Percentiles rank a stretch among this genome's conserved stretches.
Conservation (phyloP, 2,329 filamentous ascomycete species). For the Diaporthe sp. region DNA sequence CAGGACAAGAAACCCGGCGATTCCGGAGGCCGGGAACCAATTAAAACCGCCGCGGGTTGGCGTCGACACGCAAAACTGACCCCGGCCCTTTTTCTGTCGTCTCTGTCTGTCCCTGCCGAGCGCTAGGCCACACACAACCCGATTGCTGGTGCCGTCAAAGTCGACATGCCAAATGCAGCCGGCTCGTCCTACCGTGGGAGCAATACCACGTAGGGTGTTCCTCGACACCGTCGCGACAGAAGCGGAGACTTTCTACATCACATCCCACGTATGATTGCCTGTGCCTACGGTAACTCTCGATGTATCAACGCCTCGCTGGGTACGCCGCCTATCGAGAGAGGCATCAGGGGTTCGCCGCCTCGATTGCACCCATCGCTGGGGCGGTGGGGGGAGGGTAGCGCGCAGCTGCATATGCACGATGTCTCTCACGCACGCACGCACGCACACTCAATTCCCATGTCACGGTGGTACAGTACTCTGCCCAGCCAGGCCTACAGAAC, state of each 20-base stretch:
- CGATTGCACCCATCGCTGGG: not conserved
- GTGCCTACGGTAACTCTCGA: conserved; percentile 22
- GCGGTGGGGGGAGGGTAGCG: not conserved
- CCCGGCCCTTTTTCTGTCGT: conserved; percentile 8
- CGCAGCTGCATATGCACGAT: conserved; percentile 30
- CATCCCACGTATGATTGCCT: conserved; percentile 30
- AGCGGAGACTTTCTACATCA: conserved; percentile 21
- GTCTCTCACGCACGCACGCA: conserved; percentile 25
- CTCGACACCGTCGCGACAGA: conserved; percentile 22
- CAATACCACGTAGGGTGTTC: conserved; percentile 24
- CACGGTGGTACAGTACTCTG: conserved; percentile 2
- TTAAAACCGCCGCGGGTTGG: not conserved
- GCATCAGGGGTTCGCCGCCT: conserved; percentile 11
- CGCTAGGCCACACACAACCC: not conserved
- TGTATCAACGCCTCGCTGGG: conserved; percentile 15
- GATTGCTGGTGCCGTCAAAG: conserved; percentile 20
- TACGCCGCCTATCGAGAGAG: not conserved
- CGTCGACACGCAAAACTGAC: conserved; percentile 3
- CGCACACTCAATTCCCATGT: conserved; percentile 18
- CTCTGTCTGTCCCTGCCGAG: conserved; percentile 14
- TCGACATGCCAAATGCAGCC: conserved; percentile 17
- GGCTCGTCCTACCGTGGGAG: conserved; percentile 21
- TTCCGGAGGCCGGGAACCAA: conserved; percentile 10
- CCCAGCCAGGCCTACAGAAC: not conserved
- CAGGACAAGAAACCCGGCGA: conserved; percentile 23